Evolutionary conservation across 1,139 yeast genomes (phyloP), one percentile per base, ranked within the genome.

Genomic region (Geotrichum phurueaensis): DNA sequence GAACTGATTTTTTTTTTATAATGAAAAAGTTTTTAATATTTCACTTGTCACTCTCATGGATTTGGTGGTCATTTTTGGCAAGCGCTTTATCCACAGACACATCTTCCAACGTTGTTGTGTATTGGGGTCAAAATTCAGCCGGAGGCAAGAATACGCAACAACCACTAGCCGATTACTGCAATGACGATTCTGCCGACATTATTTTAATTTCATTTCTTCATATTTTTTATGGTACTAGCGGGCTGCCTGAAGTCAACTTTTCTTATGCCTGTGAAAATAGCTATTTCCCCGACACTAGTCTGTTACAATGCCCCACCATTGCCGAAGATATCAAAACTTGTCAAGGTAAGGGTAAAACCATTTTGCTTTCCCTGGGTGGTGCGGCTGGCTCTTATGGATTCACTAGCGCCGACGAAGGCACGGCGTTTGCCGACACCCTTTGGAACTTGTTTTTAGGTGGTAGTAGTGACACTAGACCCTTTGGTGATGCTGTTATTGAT

Each of bases 361-460:
- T 92, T 13, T 73, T 92, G 54, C 78, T 92, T 23, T 90, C 97
- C 0, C 73, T 92, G 67, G 98, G 98, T 63, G 98, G 98, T 70
- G 89, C 95, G 18, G 70, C 83, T 56, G 97, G 97, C 43, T 67
- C 80, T 33, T 91, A 90, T 70, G 95, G 96, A 0, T 89, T 92
- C 71, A 61, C 80, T 13, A 70, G 76, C 63, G 91, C 87, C 65
- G 64, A 78, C 3, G 81, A 82, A 62, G 98, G 89, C 53, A 80
- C 80, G 64, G 75, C 72, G 0, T 89, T 88, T 70, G 97, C 98
- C 20, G 76, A 77, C 49, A 82, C 87, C 39, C 76, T 92, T 63
- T 92, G 97, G 97, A 77, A 89, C 73, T 80, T 82, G 66, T 91
- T 92, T 72, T 96, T 96, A 66, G 95, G 84, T 65, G 96, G 96